Evolutionary conservation across 192 early-diverging fungal genomes (phyloP).

Genomic region (Entophlyctis helioformis): DNA sequence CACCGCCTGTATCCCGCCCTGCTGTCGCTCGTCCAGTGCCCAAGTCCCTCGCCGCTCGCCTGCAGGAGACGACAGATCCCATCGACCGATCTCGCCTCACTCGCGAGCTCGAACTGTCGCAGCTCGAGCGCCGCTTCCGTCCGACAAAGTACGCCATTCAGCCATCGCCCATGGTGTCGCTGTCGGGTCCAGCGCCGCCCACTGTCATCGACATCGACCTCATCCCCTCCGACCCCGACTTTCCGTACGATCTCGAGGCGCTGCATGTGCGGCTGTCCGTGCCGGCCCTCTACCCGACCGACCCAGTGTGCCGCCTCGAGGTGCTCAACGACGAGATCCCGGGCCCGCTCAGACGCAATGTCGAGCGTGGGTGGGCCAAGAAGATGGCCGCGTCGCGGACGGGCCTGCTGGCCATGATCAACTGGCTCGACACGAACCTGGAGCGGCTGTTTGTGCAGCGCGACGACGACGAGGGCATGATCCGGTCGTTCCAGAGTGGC

Average conservation of each 20-base stretch:
- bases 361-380: slow-evolving; percentile 5
- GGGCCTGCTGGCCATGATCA: slow-evolving; percentile 23
- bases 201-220: not conserved
- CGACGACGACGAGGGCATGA: too few species aligned
- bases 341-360: not conserved
- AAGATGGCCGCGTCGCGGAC: not conserved
- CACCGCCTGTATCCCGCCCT: too few species aligned
- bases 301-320: not conserved
- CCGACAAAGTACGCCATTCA: not conserved
- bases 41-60: not conserved
- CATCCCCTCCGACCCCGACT: slow-evolving; percentile 6
- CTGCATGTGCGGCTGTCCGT: not conserved
- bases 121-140: slow-evolving; percentile 5
- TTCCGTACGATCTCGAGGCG: slow-evolving; percentile 5
- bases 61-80: slow-evolving; percentile 5
- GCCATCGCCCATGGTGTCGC: too few species aligned
- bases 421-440: slow-evolving; percentile 51
- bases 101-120: not conserved
- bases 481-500: too few species aligned
- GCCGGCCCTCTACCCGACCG: not conserved
- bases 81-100: not conserved
- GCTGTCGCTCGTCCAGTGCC: slow-evolving; percentile 2
- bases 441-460: slow-evolving; percentile 22
- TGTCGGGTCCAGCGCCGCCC: not conserved
- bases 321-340: slow-evolving; percentile 7